Conservation (phyloP, 441 rosid species). For the Arabidopsis lyrata region DNA sequence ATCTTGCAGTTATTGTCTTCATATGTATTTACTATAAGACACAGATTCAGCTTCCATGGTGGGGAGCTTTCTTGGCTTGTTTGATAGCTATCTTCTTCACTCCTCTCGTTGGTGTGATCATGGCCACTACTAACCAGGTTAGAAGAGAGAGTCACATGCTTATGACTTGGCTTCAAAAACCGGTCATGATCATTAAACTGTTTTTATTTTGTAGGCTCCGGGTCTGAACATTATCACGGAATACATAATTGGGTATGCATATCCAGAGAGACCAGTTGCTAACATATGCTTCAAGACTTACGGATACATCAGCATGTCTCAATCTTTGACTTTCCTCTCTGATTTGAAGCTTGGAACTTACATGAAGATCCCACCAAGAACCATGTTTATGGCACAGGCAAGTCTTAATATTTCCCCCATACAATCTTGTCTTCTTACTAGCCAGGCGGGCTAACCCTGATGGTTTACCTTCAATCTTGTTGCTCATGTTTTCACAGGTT, state of each 20-base stretch:
- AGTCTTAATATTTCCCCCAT: not conserved
- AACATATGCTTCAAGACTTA: conserved; percentile 90
- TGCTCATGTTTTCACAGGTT: conserved; percentile 22
- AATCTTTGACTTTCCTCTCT: conserved; percentile 61
- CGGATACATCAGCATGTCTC: conserved; percentile 81
- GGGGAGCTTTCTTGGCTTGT: conserved; percentile 80
- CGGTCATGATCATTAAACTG: conserved; percentile 7
- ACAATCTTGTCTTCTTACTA: no score
- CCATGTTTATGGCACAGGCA: conserved; percentile 82
- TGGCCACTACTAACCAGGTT: conserved; percentile 81
- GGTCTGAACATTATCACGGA: conserved; percentile 80
- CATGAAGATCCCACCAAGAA: conserved; percentile 87
- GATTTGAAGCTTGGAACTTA: conserved; percentile 84
- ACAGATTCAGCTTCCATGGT: conserved; percentile 79
- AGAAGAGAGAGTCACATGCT: not conserved
- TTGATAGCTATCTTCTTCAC: conserved; percentile 70
- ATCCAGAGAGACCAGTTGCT: conserved; percentile 83
- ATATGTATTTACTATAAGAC: conserved; percentile 55
- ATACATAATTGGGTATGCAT: conserved; percentile 69
- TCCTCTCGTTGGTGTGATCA: conserved; percentile 73
- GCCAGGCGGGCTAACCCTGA: no score
- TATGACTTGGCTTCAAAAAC: not conserved
- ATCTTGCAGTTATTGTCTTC: conserved; percentile 51
- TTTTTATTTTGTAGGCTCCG: conserved; percentile 66
- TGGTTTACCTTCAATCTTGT: not conserved